phyloP scores from a whole-genome alignment of 2,329 filamentous ascomycete species.

The Stagonosporopsis tanaceti region DNA sequence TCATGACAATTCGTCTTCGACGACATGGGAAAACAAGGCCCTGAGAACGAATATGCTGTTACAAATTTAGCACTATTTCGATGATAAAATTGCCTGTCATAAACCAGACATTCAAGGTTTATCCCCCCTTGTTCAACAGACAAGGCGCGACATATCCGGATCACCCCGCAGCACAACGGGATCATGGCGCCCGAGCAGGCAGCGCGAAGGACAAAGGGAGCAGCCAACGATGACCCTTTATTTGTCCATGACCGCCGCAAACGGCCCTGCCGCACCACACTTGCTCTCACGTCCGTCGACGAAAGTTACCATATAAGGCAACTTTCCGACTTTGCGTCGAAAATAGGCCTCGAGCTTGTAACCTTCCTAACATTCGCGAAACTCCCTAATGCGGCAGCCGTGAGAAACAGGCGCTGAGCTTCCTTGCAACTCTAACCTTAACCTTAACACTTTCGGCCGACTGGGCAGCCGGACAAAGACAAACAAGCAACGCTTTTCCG shows the following conservation, averaged over 20 bases:
- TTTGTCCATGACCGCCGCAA: slow-evolving; percentile 10
- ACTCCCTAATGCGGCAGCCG: slow-evolving; percentile 9
- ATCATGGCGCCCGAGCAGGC: not conserved
- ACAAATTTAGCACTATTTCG: too few species aligned
- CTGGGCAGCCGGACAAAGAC: not conserved
- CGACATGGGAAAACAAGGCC: not conserved
- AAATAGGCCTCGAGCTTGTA: slow-evolving; percentile 16
- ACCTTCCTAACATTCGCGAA: slow-evolving; percentile 3
- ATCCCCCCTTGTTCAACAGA: not conserved
- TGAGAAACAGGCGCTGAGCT: slow-evolving; percentile 13
- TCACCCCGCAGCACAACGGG: not conserved
- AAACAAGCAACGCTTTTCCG: not conserved
- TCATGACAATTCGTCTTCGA: not conserved
- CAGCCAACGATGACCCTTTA: slow-evolving; percentile 2
- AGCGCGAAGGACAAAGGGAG: slow-evolving; percentile 10
- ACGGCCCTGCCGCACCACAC: not conserved
- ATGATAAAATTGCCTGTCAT: not conserved
- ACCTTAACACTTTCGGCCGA: not conserved
- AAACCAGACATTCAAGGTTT: not conserved
- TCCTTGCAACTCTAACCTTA: slow-evolving; percentile 13
- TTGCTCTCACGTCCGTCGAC: not conserved
- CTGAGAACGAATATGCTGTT: too few species aligned
- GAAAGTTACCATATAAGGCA: slow-evolving; percentile 10
- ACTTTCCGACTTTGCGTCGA: slow-evolving; percentile 4
- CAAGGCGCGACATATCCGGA: not conserved